These are phyloP conservation scores for Phytopythium vexans DNA, from an alignment of 352 stramenopile species.

Conservation along the genomic window DNA sequence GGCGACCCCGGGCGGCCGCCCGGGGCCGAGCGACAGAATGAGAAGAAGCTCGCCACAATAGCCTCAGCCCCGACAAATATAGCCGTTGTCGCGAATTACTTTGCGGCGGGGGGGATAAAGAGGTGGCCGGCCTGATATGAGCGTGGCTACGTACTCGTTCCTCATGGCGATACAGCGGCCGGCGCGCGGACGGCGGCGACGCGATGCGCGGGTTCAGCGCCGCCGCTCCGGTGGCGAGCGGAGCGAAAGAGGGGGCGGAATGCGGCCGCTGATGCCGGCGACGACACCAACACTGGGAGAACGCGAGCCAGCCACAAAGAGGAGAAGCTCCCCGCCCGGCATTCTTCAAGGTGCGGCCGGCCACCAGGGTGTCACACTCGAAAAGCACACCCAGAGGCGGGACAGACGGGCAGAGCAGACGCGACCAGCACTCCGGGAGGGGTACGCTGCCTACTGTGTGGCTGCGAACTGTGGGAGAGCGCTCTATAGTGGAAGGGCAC, in stretches of 20 bases:
- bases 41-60: constrained; percentile 1
- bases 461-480: too few relatives aligned
- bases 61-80: background rate
- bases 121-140: background rate
- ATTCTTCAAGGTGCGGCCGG: constrained; percentile 6
- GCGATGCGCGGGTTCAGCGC: background rate
- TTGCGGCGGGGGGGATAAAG: background rate
- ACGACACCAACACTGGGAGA: too few relatives aligned
- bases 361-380: background rate
- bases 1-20: too few relatives aligned
- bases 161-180: constrained; percentile 8
- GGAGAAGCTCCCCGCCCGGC: background rate
- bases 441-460: too few relatives aligned
- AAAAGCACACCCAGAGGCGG: constrained; percentile 2
- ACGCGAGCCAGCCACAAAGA: too few relatives aligned
- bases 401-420: background rate
- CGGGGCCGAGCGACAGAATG: constrained; percentile 3
- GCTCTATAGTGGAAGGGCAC: too few relatives aligned
- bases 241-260: background rate
- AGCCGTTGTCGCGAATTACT: background rate
- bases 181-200: constrained; percentile 2
- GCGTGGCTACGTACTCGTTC: constrained; percentile 15
- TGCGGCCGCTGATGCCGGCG: too few relatives aligned
- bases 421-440: too few relatives aligned
- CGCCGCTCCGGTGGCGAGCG: background rate